Evolutionary conservation across 1,284 basidiomycete genomes (phyloP).

Genomic region (Coriolopsis trogii): DNA sequence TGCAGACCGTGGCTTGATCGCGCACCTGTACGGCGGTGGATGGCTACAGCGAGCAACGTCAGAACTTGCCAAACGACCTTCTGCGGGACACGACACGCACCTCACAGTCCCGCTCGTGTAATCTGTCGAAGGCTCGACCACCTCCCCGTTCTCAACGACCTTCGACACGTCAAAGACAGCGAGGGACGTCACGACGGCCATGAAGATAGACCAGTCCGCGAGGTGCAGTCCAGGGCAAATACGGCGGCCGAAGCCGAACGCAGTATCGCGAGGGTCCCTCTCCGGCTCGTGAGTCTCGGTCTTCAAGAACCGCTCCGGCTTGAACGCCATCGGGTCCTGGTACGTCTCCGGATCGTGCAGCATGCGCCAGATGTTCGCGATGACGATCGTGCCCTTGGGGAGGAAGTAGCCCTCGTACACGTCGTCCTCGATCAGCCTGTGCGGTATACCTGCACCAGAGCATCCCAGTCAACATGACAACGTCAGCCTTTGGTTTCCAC

Average conservation of each 20-base stretch:
- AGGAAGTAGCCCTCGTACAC: constrained; percentile 32
- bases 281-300: constrained; percentile 22
- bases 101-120: constrained; percentile 30
- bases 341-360: constrained; percentile 34
- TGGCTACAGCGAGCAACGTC: constrained; percentile 22
- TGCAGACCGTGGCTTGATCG: constrained; percentile 33
- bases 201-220: constrained; percentile 37
- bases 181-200: constrained; percentile 34
- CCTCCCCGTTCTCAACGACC: constrained; percentile 28
- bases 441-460: constrained; percentile 25
- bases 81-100: constrained; percentile 19
- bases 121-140: constrained; percentile 29
- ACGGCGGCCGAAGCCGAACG: constrained; percentile 35
- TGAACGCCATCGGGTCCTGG: constrained; percentile 32
- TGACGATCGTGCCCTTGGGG: constrained; percentile 33
- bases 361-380: constrained; percentile 34
- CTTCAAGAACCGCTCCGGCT: constrained; percentile 33
- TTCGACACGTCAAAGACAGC: constrained; percentile 36
- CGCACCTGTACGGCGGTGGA: constrained; percentile 36
- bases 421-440: constrained; percentile 33
- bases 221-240: constrained; percentile 32
- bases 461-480: not conserved
- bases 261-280: constrained; percentile 27
- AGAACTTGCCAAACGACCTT: not conserved
- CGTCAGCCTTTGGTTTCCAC: not conserved